A percentile compares a stretch with the other conserved stretches of the same genome.
phyloP scores from a whole-genome alignment of 208 protist species.

The Leishmania tarentolae region DNA sequence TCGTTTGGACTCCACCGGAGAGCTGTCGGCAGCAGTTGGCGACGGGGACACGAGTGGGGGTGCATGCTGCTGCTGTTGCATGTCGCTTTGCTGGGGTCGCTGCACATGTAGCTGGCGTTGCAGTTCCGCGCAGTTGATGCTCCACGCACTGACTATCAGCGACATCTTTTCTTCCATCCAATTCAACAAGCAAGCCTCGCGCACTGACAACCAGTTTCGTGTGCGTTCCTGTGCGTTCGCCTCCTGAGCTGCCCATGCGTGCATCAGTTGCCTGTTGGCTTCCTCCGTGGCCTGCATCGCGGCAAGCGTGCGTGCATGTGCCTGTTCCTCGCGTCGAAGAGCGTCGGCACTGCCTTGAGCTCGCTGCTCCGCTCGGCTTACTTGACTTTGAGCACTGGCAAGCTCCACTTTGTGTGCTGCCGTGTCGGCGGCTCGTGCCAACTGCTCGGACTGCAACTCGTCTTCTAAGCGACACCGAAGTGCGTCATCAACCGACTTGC shows the following conservation, averaged over 20 bases:
- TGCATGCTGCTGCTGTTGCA: constrained; percentile 7
- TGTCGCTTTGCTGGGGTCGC: not conserved
- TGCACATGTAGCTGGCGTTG: not conserved
- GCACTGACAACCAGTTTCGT: constrained; percentile 19
- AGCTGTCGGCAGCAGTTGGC: not conserved
- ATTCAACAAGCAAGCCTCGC: constrained; percentile 3
- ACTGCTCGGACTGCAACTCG: constrained; percentile 5
- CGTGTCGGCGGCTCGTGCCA: not conserved
- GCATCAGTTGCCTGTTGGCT: not conserved
- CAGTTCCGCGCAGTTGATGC: not conserved
- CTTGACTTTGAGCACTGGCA: not conserved
- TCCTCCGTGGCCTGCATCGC: constrained; percentile 13
- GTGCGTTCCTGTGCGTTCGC: not conserved
- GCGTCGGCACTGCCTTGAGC: not conserved
- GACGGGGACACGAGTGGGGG: not conserved
- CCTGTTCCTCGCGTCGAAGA: constrained; percentile 11
- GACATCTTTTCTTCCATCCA: constrained; percentile 14
- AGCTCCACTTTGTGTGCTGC: not conserved
- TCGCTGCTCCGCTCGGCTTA: constrained; percentile 1
- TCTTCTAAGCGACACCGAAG: constrained; percentile 1
- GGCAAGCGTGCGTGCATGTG: constrained; percentile 11
- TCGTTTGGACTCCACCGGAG: not conserved
- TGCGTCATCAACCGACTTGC: not conserved
- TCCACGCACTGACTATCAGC: constrained; percentile 1
- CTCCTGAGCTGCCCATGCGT: not conserved